A percentile compares a stretch with the other conserved stretches of the same genome.
phyloP scores from a whole-genome alignment of 2,329 filamentous ascomycete species.

The Didymella sp. region DNA sequence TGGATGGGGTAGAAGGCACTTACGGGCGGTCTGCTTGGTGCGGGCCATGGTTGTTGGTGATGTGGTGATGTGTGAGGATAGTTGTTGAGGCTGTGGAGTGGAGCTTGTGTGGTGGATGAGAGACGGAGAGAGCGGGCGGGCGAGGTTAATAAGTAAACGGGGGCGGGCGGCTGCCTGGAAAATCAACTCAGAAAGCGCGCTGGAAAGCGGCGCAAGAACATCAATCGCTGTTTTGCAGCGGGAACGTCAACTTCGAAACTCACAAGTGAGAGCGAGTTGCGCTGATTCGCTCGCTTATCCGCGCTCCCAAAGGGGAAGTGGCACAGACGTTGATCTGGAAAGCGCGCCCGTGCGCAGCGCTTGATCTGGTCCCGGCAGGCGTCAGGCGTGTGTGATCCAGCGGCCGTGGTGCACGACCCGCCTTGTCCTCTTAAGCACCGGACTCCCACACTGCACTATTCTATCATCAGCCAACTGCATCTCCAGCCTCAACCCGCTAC shows the following conservation, averaged over 20 bases:
- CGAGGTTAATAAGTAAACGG: constrained; percentile 49
- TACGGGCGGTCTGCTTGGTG: constrained; percentile 64
- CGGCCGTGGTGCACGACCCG: constrained; percentile 30
- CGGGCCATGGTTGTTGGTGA: constrained; percentile 55
- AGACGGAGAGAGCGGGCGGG: constrained; percentile 45
- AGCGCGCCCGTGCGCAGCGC: constrained; percentile 39
- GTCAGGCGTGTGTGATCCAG: constrained; percentile 40
- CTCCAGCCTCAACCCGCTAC: constrained; percentile 24
- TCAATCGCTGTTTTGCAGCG: constrained; percentile 34
- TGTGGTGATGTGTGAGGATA: constrained; percentile 10
- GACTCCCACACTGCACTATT: constrained; percentile 24
- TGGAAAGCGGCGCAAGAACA: constrained; percentile 39
- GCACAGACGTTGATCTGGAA: constrained; percentile 45
- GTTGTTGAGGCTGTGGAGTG: constrained; percentile 27
- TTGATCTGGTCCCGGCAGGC: constrained; percentile 40
- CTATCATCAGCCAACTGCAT: constrained; percentile 30
- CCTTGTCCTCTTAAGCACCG: constrained; percentile 37
- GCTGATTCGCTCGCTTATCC: constrained; percentile 37
- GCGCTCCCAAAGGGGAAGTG: constrained; percentile 32
- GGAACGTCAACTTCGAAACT: constrained; percentile 33
- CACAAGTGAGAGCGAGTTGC: constrained; percentile 19
- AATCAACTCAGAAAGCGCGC: constrained; percentile 40
- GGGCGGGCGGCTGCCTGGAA: constrained; percentile 47
- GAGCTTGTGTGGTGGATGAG: constrained; percentile 49
- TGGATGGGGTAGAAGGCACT: constrained; percentile 43